Evolutionary conservation across 164 flowering plant genomes (phyloP), one percentile per base, ranked within the genome.

Genomic region (Echeveria elegans): DNA sequence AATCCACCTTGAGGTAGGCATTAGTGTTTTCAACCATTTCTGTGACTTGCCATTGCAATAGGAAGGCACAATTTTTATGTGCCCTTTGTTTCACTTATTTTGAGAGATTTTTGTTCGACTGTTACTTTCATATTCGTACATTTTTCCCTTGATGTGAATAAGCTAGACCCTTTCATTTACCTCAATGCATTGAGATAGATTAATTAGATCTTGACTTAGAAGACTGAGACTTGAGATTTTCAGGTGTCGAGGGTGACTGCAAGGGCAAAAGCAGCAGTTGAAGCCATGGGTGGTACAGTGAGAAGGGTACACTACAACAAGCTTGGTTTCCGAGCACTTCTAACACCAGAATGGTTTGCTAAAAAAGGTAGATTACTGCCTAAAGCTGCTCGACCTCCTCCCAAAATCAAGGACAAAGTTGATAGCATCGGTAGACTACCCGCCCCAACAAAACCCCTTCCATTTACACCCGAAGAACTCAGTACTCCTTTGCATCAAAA

Each of bases 211-310:
- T 34, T 34, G 56, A 21, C 56, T n/a, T 4, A 50, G 26, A 50
- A 5, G 56, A 50, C 26, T 23, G 26, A 50, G 56, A 1, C 21
- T 43, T 19, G 31, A 65, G 34, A 52, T 90, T 88, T 70, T 38
- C 87, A 93, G 98, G 98, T 93, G 40, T 83, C 97, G 21, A 86
- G 98, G 75, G 96, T 88, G 67, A 93, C 98, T 7, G 95, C 79
- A 14, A 79, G 89, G 72, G 98, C 98, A 53, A 93, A 89, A 76
- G 84, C 79, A 72, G 92, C 96, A 29, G 92, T 90, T 50, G 97
- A 93, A 80, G 94, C 92, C 19, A 87, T 89, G 1, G 98, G 98
- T 47, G 98, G 98, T 32, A 81, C 97, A 5, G 97, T 90, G 24
- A 81, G 97, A 77, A 86, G 79, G 80, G 98, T 90, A n/a, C 76